These are phyloP conservation scores for Tylopilus plumbeoviolaceoides DNA, from an alignment of 768 basidiomycete species.

Conservation along the genomic window DNA sequence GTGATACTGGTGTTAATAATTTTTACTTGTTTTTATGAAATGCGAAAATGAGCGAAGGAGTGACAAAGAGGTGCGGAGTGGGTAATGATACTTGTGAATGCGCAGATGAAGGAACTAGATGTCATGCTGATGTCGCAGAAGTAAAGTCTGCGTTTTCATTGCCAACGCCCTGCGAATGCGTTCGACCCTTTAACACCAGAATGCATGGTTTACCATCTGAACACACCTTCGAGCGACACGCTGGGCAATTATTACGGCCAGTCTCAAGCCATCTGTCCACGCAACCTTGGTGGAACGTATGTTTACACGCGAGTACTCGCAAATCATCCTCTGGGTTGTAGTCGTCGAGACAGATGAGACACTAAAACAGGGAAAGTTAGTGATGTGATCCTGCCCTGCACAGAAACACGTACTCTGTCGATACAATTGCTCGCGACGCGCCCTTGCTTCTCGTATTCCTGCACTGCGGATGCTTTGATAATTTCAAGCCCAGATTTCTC, in stretches of 20 bases:
- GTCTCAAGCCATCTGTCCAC: constrained; percentile 86
- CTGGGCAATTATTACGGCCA: constrained; percentile 89
- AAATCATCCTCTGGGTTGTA: constrained; percentile 76
- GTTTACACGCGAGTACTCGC: constrained; percentile 76
- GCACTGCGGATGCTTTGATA: constrained; percentile 51
- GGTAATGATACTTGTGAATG: constrained; percentile 1
- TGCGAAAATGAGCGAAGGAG: constrained; percentile 17
- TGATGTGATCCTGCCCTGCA: background rate
- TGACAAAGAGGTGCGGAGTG: constrained; percentile 8
- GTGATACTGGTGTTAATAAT: constrained; percentile 3
- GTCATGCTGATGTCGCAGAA: constrained; percentile 9
- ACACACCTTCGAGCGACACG: constrained; percentile 74
- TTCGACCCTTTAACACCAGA: background rate
- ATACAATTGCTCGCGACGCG: constrained; percentile 72
- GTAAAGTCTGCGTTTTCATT: constrained; percentile 16
- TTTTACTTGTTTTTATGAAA: constrained; percentile 12
- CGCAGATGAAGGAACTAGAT: background rate
- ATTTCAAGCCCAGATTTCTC: constrained; percentile 78
- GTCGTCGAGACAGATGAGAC: constrained; percentile 84
- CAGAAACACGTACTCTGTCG: constrained; percentile 57
- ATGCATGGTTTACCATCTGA: background rate
- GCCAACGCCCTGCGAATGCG: constrained; percentile 21
- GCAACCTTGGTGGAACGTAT: constrained; percentile 86
- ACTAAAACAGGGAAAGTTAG: constrained; percentile 37
- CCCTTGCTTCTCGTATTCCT: constrained; percentile 54